Conservation (phyloP, 345 rosid genomes). For the Euphorbia peplus region DNA sequence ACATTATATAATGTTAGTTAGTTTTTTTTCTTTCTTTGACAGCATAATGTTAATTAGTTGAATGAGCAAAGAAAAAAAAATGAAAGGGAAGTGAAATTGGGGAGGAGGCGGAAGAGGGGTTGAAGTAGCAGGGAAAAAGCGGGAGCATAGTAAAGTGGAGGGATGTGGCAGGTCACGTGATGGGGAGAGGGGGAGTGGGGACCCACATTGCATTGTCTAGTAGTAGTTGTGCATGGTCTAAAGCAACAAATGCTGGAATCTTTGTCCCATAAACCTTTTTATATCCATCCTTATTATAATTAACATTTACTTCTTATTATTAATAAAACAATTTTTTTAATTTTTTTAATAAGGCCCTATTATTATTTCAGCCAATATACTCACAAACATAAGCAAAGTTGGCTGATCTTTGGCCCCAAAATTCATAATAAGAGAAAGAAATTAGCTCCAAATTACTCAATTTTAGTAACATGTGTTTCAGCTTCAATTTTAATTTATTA, state of each 20-base stretch:
- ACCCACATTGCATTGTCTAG: constrained; percentile 45
- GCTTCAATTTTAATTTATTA: too few species aligned
- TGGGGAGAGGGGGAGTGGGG: constrained; percentile 28
- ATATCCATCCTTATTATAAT: background rate
- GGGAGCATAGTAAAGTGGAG: background rate
- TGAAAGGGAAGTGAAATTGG: too few species aligned
- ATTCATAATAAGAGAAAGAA: too few species aligned
- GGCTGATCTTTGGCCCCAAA: too few species aligned
- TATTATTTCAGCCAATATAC: background rate
- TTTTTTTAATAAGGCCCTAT: too few species aligned
- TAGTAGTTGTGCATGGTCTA: constrained; percentile 50
- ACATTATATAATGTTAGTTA: too few species aligned
- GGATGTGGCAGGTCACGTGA: constrained; percentile 14
- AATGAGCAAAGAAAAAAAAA: too few species aligned
- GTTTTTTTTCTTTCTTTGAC: too few species aligned
- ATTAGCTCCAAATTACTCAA: too few species aligned
- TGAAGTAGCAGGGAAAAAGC: background rate
- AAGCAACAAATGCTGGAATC: constrained; percentile 61
- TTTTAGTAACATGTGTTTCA: too few species aligned
- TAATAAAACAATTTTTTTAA: background rate
- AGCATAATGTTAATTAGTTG: too few species aligned
- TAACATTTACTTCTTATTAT: background rate
- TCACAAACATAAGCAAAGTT: background rate
- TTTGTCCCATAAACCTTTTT: constrained; percentile 40
- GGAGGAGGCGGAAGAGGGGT: background rate